These are phyloP conservation scores for Lasiosphaeria ovina DNA, from an alignment of 495 filamentous ascomycete genomes.

Conservation along the genomic window DNA sequence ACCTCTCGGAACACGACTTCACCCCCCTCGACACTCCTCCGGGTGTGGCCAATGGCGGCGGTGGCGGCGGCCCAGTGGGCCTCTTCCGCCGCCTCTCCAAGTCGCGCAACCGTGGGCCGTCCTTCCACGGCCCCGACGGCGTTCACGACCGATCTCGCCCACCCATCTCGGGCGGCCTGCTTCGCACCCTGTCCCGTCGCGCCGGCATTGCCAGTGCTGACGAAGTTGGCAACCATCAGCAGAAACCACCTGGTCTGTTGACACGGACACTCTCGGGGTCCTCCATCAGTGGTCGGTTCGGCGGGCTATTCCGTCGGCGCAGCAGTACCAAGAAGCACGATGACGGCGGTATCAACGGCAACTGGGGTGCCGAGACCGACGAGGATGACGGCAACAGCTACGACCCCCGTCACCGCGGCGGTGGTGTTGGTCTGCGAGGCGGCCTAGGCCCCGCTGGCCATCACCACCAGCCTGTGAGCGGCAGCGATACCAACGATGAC, in stretches of 20 bases:
- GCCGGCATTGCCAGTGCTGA: slow-evolving; percentile 37
- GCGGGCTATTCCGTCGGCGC: slow-evolving; percentile 52
- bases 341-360: slow-evolving; percentile 52
- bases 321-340: slow-evolving; percentile 45
- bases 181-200: slow-evolving; percentile 43
- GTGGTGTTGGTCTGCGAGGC: slow-evolving; percentile 36
- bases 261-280: slow-evolving; percentile 44
- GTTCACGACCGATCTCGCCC: slow-evolving; percentile 31
- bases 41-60: slow-evolving; percentile 17
- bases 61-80: slow-evolving; percentile 11
- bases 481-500: slow-evolving; percentile 1
- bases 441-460: slow-evolving; percentile 23
- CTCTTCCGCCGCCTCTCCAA: slow-evolving; percentile 42
- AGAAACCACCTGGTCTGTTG: slow-evolving; percentile 62
- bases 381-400: slow-evolving; percentile 31
- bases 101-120: slow-evolving; percentile 24
- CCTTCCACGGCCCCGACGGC: slow-evolving; percentile 28
- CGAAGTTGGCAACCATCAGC: slow-evolving; percentile 40
- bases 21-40: slow-evolving; percentile 32
- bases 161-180: slow-evolving; percentile 30
- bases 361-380: slow-evolving; percentile 42
- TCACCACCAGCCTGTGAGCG: slow-evolving; percentile 19
- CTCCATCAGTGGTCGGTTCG: slow-evolving; percentile 27
- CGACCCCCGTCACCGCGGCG: slow-evolving; percentile 13
- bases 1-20: slow-evolving; percentile 39